Evolutionary conservation across 306 rosid genomes (phyloP), one percentile per base, ranked within the genome.

Genomic region (Acmispon strigosus): DNA sequence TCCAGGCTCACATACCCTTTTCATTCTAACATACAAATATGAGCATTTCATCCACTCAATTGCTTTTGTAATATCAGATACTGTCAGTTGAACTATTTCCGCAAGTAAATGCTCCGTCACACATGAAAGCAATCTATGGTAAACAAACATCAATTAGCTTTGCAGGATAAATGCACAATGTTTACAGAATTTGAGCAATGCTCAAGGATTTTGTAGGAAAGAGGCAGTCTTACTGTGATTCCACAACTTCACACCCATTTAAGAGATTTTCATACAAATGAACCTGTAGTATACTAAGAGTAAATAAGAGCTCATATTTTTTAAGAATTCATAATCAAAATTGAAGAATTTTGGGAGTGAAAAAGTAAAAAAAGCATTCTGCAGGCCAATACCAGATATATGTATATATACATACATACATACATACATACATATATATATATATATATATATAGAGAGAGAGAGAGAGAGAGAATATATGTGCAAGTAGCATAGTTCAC

Each of bases 21-120:
- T 86, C 96, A 93, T 93, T 83, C 98, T 83, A 53, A 93, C 86
- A 59, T 85, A 93, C 85, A 90, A 81, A 79, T 81, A 93, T 17
- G 98, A 93, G 75, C 85, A 88, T 79, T 93, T 86, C 84, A 93
- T 82, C 98, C 98, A 93, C 77, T 93, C 98, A 81, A 93, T 88
- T 83, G 96, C 98, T 66, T 77, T 90, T 39, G 96, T 83, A 77
- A 93, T 90, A 76, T 93, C 94, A 54, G 97, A 76, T 80, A 90
- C 81, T 8, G 94, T 88, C 87, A 93, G 76, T 78, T 93, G 98
- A 81, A 90, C 98, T 72, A 93, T 89, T 83, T 90, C 98, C 6
- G 98, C 96, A 49, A 93, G 89, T 86, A 93, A 89, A 85, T 93
- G 98, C 88, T 93, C 98, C 71, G 87, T 87, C 82, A 88, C 79